These are phyloP conservation scores for Phialocephala subalpina DNA, from an alignment of 2,329 filamentous ascomycete genomes.

Conservation along the genomic window DNA sequence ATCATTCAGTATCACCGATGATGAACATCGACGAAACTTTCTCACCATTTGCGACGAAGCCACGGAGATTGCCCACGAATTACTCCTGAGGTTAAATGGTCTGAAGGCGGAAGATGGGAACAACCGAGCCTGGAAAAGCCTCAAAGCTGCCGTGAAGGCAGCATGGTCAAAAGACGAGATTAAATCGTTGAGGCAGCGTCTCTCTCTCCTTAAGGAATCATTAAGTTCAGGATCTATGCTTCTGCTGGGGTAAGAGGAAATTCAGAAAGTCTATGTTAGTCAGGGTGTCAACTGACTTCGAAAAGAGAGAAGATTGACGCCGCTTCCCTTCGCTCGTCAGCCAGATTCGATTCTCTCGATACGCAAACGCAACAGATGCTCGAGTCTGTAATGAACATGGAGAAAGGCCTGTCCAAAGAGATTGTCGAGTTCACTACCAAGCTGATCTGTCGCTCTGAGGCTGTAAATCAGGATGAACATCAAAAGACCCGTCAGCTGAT, in stretches of 20 bases:
- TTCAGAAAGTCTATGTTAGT: not conserved
- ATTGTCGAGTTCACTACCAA: not conserved
- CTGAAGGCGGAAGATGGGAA: too few relatives aligned
- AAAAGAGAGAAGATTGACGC: not conserved
- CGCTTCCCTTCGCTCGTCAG: not conserved
- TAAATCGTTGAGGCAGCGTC: not conserved
- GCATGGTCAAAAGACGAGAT: not conserved
- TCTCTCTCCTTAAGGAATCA: not conserved
- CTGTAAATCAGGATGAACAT: not conserved
- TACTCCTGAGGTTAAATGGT: too few relatives aligned
- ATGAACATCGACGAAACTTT: too few relatives aligned
- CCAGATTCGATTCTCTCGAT: not conserved
- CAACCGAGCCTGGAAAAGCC: not conserved
- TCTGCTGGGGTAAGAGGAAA: not conserved
- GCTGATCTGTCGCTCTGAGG: not conserved
- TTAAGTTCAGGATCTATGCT: not conserved
- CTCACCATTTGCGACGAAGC: too few relatives aligned
- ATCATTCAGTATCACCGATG: too few relatives aligned
- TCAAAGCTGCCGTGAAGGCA: not conserved
- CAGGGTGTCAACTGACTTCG: too few relatives aligned
- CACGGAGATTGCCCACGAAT: too few relatives aligned
- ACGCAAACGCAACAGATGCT: not conserved
- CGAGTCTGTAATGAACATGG: too few relatives aligned
- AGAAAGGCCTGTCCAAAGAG: too few relatives aligned
- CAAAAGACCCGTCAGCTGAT: not conserved